Evolutionary conservation across 2,329 filamentous ascomycete species (phyloP).

Genomic region (Alternaria sp.): DNA sequence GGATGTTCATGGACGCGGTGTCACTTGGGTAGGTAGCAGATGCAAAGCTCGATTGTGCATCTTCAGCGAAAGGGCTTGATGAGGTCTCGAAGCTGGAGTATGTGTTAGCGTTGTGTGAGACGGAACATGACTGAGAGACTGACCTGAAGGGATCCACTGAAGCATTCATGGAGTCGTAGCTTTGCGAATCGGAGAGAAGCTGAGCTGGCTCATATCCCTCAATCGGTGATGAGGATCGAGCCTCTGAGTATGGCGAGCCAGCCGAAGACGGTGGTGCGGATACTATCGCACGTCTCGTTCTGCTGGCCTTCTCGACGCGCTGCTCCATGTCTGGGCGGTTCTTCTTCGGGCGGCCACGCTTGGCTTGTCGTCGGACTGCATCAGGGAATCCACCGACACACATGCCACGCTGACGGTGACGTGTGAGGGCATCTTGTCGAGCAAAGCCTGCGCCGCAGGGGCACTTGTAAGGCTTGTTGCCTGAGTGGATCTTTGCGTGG

Average conservation of each 20-base stretch:
- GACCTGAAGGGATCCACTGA: slow-evolving; percentile 45
- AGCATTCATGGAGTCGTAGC: slow-evolving; percentile 40
- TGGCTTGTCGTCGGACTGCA: slow-evolving; percentile 70
- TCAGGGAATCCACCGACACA: slow-evolving; percentile 95
- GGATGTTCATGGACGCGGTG: slow-evolving; percentile 43
- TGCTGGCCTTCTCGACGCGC: slow-evolving; percentile 64
- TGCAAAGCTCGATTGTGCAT: slow-evolving; percentile 37
- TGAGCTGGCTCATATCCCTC: slow-evolving; percentile 35
- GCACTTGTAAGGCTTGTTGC: slow-evolving; percentile 94
- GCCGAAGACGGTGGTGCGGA: slow-evolving; percentile 47
- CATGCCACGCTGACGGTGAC: slow-evolving; percentile 94
- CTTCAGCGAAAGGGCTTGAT: slow-evolving; percentile 41
- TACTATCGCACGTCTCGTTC: slow-evolving; percentile 56
- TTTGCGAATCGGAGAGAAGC: slow-evolving; percentile 32
- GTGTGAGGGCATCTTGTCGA: slow-evolving; percentile 90
- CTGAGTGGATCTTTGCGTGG: slow-evolving; percentile 96
- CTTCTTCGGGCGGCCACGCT: slow-evolving; percentile 72
- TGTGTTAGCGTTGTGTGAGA: slow-evolving; percentile 23
- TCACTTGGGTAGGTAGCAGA: slow-evolving; percentile 42
- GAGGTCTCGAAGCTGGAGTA: slow-evolving; percentile 39
- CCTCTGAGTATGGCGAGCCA: slow-evolving; percentile 45
- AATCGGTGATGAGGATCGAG: slow-evolving; percentile 38
- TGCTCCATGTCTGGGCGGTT: slow-evolving; percentile 67
- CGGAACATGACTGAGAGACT: not conserved
- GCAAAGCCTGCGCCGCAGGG: slow-evolving; percentile 95